A percentile compares a stretch with the other conserved stretches of the same genome.
Conservation (phyloP, 164 flowering plant genomes). For the Litsea cubeba region DNA sequence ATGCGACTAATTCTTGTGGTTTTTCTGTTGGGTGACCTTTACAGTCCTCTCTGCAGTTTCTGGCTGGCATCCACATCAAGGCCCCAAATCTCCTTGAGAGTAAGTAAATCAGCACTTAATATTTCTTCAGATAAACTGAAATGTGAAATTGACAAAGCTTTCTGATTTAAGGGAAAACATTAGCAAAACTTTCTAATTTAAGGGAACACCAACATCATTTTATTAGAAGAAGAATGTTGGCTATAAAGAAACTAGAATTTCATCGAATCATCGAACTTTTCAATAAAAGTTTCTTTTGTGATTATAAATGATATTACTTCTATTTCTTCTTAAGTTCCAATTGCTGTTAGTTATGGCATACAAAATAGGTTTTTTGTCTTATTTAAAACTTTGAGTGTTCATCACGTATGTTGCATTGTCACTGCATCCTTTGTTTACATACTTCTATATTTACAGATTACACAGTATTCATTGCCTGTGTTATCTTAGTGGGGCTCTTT, state of each 20-base stretch:
- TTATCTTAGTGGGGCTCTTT: constrained; percentile 50
- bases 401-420: too few species aligned
- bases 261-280: too few species aligned
- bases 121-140: not conserved
- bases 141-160: too few species aligned
- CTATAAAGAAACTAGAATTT: too few species aligned
- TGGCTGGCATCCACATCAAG: constrained; percentile 34
- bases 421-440: not conserved
- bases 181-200: not conserved
- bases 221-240: too few species aligned
- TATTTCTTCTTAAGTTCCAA: not conserved
- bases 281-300: not conserved
- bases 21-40: constrained; percentile 5
- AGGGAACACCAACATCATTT: too few species aligned
- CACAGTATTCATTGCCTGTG: constrained; percentile 36
- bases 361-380: too few species aligned
- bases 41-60: constrained; percentile 52
- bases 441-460: constrained; percentile 25
- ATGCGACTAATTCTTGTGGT: not conserved
- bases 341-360: not conserved
- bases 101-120: constrained; percentile 17
- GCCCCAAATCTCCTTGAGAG: constrained; percentile 33
- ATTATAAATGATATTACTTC: too few species aligned
- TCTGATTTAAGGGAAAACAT: not conserved
- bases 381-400: too few species aligned